A percentile compares a stretch with the other conserved stretches of the same genome.
phyloP scores from a whole-genome alignment of 768 basidiomycete species.

The Suillus subalutaceus region DNA sequence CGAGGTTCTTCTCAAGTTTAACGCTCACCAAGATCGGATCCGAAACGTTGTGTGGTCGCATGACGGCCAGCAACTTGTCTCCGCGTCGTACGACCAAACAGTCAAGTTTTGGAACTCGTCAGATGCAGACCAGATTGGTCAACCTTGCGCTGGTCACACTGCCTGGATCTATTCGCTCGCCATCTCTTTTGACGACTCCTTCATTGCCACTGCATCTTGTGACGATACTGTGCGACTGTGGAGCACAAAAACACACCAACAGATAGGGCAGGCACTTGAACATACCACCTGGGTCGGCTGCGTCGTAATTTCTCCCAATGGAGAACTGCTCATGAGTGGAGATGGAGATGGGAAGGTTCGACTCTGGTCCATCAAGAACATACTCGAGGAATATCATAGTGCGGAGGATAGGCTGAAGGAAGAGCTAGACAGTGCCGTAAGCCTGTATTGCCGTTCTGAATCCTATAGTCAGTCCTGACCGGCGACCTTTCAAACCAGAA shows the following conservation, averaged over 20 bases:
- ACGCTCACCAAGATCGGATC: not conserved
- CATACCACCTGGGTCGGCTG: not conserved
- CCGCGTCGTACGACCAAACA: conserved; percentile 1
- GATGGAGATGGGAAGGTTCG: conserved; percentile 12
- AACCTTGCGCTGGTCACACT: conserved; percentile 17
- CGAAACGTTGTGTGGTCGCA: not conserved
- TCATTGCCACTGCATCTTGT: conserved; percentile 32
- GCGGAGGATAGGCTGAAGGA: not conserved
- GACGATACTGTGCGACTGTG: conserved; percentile 35
- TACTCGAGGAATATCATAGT: not conserved
- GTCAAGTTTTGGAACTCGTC: conserved; percentile 6
- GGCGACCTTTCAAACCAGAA: not conserved
- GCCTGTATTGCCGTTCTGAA: not conserved
- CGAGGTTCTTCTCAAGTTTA: not conserved
- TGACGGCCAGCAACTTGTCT: conserved; percentile 6
- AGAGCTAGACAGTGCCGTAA: not conserved
- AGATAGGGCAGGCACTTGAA: not conserved
- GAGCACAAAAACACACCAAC: conserved; percentile 9
- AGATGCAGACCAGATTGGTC: not conserved
- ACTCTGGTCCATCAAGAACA: not conserved
- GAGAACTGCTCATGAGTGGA: conserved; percentile 13
- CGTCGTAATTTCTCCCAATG: conserved; percentile 1
- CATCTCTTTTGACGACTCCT: conserved; percentile 27
- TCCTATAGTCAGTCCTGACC: not conserved
- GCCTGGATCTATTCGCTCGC: conserved; percentile 28